Percentiles rank a stretch among this genome's conserved stretches.
Evolutionary conservation across 2,329 filamentous ascomycete genomes (phyloP).

Genomic region (Curvularia spicifera): DNA sequence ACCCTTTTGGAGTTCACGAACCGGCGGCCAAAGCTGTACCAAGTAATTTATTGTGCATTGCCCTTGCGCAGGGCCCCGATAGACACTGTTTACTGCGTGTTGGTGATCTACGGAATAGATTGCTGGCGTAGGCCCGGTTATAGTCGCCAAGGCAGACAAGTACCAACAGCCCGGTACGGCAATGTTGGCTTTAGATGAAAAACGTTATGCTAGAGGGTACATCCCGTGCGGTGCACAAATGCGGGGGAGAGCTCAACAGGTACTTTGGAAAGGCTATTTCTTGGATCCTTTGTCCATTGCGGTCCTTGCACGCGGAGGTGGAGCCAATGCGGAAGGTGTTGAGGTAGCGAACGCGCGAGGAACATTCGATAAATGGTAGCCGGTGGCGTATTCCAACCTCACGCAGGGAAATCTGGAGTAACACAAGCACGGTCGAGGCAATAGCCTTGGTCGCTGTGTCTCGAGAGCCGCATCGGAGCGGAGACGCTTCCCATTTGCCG

Average conservation of each 20-base stretch:
- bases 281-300: neutral
- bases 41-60: constrained; percentile 18
- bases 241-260: constrained; percentile 17
- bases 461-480: constrained; percentile 15
- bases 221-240: constrained; percentile 16
- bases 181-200: constrained; percentile 27
- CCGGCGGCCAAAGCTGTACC: constrained; percentile 18
- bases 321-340: constrained; percentile 1
- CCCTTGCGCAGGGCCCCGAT: constrained; percentile 17
- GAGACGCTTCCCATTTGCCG: constrained; percentile 9
- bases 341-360: constrained; percentile 6
- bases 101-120: constrained; percentile 30
- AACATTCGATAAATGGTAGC: constrained; percentile 12
- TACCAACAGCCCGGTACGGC: constrained; percentile 32
- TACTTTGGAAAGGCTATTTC: constrained; percentile 12
- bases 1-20: constrained; percentile 16
- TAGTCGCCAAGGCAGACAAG: constrained; percentile 14
- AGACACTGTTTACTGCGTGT: constrained; percentile 16
- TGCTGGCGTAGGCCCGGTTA: constrained; percentile 20
- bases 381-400: neutral
- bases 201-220: constrained; percentile 27
- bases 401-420: neutral
- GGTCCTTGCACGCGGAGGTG: constrained; percentile 13
- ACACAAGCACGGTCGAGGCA: neutral
- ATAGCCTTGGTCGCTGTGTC: neutral